phyloP scores from a whole-genome alignment of 2,329 filamentous ascomycete species.

The Colletotrichum acutatum region DNA sequence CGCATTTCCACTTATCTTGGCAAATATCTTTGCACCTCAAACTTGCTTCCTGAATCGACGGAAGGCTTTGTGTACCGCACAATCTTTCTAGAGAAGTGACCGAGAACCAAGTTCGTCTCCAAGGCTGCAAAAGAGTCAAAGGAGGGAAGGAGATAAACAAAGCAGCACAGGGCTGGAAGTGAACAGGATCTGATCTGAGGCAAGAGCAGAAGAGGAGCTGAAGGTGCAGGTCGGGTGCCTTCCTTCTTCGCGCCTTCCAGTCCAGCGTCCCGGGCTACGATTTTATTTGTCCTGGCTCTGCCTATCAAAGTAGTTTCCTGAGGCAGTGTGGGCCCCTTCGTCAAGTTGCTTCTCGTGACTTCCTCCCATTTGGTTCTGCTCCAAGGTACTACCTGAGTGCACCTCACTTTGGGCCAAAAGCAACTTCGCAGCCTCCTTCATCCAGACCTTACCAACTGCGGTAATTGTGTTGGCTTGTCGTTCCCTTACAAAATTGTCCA shows the following conservation, averaged over 20 bases:
- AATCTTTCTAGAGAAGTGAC: not conserved
- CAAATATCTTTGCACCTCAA: constrained; percentile 8
- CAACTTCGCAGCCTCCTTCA: not conserved
- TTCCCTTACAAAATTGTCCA: not conserved
- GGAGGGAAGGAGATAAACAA: not conserved
- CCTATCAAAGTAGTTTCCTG: not conserved
- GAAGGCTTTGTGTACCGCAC: constrained; percentile 1
- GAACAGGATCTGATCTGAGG: not conserved
- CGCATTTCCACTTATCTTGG: constrained; percentile 26
- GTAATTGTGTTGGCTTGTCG: not conserved
- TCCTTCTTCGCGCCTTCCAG: not conserved
- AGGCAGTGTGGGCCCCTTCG: not conserved
- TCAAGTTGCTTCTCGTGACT: constrained; percentile 12
- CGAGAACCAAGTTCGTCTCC: not conserved
- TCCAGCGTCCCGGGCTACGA: not conserved
- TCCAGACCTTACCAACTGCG: not conserved
- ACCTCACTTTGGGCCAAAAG: not conserved
- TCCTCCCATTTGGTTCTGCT: not conserved
- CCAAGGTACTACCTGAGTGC: not conserved
- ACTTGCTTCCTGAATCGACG: constrained; percentile 1
- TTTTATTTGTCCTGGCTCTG: not conserved
- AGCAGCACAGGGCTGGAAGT: constrained; percentile 3
- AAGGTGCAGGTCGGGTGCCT: constrained; percentile 22
- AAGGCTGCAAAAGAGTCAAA: not conserved
- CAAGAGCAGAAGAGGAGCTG: not conserved